Base-by-base conservation (phyloP, 352 stramenopile genomes). In the Globisporangium perplexum region DNA sequence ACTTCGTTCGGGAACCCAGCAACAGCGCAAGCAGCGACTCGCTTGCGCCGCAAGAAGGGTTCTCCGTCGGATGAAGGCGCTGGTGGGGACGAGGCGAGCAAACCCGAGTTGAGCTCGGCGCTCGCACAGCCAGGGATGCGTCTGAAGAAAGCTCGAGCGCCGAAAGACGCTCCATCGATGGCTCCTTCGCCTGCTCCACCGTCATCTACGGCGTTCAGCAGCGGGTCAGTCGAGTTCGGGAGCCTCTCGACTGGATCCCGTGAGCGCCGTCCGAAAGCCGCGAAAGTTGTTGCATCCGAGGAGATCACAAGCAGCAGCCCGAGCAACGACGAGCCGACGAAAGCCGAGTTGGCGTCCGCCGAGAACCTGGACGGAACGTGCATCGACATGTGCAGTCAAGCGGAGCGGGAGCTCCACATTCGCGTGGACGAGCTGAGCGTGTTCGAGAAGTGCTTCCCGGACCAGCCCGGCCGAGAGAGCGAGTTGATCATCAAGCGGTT, bases 401-500 rank as follows among this genome's bases (percentile, higher is more conserved):
- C 68, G 10, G 86, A 96, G 60, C 69, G 83, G 15, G 86, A 95
- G 52, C 63, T 93, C 43, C 84, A 93, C 55, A 89, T 93, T 43
- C 78, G 83, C 17, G 77, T 92, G 11, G 85, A 96, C 44, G 86
- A 96, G 49, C 53, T 96, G 47, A 94, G 85, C 48, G 61, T 88
- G 2, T 96, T 93, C 45, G 86, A 96, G 53, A 95, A 94, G 41
- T 84, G 72, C 44, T 89, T 82, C 48, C 78, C 83, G 2, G 69
- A 72, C 24, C 47, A 74, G 8, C 71, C 76, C n/a, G 75, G 77
- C 1, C 67, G 49, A 11, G 78, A 92, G 50, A 69, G 71, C 3
- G 72, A 90, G 7, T 56, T 86, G 50, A 93, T 93, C 55, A 83
- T 96, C 47, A 96, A 96, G 62, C 78, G 81, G 24, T 96, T 94